These are phyloP conservation scores for Cyberlindnera euphorbiae DNA, from an alignment of 805 yeast genomes.

Conservation along the genomic window DNA sequence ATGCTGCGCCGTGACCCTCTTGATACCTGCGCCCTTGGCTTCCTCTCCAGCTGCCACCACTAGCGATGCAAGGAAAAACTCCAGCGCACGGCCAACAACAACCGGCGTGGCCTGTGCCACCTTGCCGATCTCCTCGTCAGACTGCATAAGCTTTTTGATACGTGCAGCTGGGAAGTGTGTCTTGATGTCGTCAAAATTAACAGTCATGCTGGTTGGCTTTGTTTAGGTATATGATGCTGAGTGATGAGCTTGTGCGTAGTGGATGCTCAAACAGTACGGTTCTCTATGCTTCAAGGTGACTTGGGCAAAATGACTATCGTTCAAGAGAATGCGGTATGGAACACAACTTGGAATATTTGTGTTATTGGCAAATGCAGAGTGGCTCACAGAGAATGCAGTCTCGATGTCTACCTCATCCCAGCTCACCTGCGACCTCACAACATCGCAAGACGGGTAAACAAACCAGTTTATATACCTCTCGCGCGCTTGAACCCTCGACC, in stretches of 20 bases:
- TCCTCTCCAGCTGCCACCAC: constrained; percentile 79
- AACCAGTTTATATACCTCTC: constrained; percentile 8
- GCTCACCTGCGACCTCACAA: too few relatives aligned
- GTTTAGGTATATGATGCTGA: not conserved
- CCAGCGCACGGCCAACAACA: constrained; percentile 94
- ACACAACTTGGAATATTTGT: too few relatives aligned
- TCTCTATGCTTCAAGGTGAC: too few relatives aligned
- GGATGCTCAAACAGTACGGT: too few relatives aligned
- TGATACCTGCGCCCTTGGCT: constrained; percentile 69
- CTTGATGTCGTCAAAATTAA: constrained; percentile 43
- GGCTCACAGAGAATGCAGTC: too few relatives aligned
- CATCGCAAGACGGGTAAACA: constrained; percentile 11
- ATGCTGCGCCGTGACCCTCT: constrained; percentile 78
- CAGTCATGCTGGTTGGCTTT: constrained; percentile 13
- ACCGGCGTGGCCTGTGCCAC: constrained; percentile 99
- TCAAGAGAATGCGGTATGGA: too few relatives aligned
- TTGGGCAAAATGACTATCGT: too few relatives aligned
- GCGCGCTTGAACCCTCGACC: too few relatives aligned
- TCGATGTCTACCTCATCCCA: too few relatives aligned
- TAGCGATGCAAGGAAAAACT: constrained; percentile 82
- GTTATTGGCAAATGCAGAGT: too few relatives aligned
- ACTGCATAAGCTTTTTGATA: constrained; percentile 93
- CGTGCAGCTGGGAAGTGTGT: constrained; percentile 91
- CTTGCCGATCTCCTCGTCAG: constrained; percentile 97
- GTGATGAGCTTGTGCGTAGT: not conserved